Conservation (phyloP, 2,329 filamentous ascomycete species). For the Trichoderma gracile region DNA sequence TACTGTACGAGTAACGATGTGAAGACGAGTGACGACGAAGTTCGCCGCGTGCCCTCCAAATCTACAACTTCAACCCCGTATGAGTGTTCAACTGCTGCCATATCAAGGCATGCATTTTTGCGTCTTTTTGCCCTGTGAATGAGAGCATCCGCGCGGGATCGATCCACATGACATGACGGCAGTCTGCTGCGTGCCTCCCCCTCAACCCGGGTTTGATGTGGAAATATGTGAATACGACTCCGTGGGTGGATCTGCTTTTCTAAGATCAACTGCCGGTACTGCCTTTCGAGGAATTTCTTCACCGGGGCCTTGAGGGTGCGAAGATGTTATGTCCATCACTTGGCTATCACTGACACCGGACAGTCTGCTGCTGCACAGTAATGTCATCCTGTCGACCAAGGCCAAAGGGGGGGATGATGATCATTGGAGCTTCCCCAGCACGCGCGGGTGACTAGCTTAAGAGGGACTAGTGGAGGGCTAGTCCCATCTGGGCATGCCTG, state of each 20-base stretch:
- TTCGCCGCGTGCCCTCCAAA: neutral
- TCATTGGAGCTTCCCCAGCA: neutral
- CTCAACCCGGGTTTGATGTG: too few species aligned
- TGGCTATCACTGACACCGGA: neutral
- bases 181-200: neutral
- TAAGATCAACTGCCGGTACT: slow-evolving; percentile 12
- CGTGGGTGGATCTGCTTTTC: slow-evolving; percentile 5
- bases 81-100: slow-evolving; percentile 1
- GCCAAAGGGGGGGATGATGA: neutral
- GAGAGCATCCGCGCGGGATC: slow-evolving; percentile 16
- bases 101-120: neutral
- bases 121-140: neutral
- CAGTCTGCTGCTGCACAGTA: too few species aligned
- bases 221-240: slow-evolving; percentile 2
- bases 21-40: too few species aligned
- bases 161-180: slow-evolving; percentile 27
- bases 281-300: slow-evolving; percentile 3
- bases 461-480: neutral
- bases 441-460: slow-evolving; percentile 11
- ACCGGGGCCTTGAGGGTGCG: neutral
- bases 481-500: slow-evolving; percentile 15
- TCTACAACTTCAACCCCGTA: neutral
- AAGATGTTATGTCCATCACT: neutral
- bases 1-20: neutral
- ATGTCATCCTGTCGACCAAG: neutral